Percentiles rank a stretch among this genome's conserved stretches.
Evolutionary conservation across 768 basidiomycete species (phyloP).

Genomic region (Serendipita vermifera): DNA sequence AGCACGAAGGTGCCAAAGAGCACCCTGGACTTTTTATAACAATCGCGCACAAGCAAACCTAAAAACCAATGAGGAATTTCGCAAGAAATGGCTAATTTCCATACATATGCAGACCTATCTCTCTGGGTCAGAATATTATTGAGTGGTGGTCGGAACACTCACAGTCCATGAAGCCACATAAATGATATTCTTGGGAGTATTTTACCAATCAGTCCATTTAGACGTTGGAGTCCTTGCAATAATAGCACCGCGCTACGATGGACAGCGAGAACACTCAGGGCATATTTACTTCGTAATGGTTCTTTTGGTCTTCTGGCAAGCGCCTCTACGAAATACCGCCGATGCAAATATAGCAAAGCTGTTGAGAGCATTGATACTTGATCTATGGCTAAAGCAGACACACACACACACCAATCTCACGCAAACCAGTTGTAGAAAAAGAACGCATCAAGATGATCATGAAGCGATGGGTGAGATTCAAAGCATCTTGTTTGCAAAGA

Average conservation of each 20-base stretch:
- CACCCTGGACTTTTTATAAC: conserved; percentile 8
- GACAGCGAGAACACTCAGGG: conserved; percentile 57
- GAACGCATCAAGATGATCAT: too few species aligned
- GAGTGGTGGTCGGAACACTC: too few species aligned
- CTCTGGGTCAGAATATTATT: neutral
- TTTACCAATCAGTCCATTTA: too few species aligned
- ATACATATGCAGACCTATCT: conserved; percentile 1
- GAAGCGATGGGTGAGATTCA: too few species aligned
- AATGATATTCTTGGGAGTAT: too few species aligned
- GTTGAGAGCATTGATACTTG: conserved; percentile 20
- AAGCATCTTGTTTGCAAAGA: too few species aligned
- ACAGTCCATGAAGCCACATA: too few species aligned
- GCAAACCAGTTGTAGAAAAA: too few species aligned
- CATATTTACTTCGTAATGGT: conserved; percentile 45
- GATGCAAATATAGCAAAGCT: conserved; percentile 57
- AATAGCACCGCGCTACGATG: conserved; percentile 25
- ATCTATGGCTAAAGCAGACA: too few species aligned
- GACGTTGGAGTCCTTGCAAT: too few species aligned
- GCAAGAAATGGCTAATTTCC: neutral
- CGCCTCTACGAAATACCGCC: conserved; percentile 53
- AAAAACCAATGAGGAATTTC: neutral
- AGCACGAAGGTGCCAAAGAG: neutral
- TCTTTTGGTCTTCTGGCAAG: conserved; percentile 43
- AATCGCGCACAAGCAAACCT: neutral
- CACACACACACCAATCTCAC: too few species aligned